Percentiles rank a stretch among this genome's conserved stretches.
Conservation (phyloP, 2,329 filamentous ascomycete species). For the Aschersonia sp. region DNA sequence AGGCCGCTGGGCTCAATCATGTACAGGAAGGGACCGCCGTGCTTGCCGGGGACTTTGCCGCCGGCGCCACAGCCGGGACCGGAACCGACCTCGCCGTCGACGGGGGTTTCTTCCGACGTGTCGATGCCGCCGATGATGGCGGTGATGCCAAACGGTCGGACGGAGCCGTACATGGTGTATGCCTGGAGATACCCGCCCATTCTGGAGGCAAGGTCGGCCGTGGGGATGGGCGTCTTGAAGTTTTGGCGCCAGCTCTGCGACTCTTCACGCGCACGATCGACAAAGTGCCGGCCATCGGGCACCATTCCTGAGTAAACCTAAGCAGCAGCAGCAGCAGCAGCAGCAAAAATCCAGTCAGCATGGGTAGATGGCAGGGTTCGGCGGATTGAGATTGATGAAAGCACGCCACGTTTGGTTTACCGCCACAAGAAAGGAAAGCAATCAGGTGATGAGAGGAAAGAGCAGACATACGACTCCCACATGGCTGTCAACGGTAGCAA, state of each 20-base stretch:
- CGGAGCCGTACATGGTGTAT: conserved; percentile 93
- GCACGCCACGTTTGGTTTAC: no score
- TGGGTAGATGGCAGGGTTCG: no score
- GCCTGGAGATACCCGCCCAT: conserved; percentile 95
- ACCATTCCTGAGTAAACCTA: conserved; percentile 89
- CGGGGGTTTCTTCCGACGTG: conserved; percentile 67
- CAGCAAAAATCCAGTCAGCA: no score
- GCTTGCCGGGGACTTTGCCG: conserved; percentile 60
- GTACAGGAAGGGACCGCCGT: conserved; percentile 87
- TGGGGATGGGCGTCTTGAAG: conserved; percentile 91
- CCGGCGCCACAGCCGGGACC: conserved; percentile 70
- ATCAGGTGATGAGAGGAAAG: neutral
- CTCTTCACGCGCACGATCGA: conserved; percentile 87
- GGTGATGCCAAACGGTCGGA: conserved; percentile 92
- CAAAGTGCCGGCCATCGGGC: conserved; percentile 89
- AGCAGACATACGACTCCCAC: conserved; percentile 64
- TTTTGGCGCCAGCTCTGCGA: conserved; percentile 78
- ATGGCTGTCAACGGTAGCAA: conserved; percentile 87
- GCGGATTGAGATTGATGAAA: no score
- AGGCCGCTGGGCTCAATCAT: conserved; percentile 97
- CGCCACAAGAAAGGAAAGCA: neutral
- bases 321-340: neutral
- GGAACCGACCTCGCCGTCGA: conserved; percentile 79
- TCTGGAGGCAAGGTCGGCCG: conserved; percentile 73
- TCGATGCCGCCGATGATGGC: conserved; percentile 91